These are phyloP conservation scores for Pleurotus eryngii DNA, from an alignment of 768 basidiomycete genomes.

Conservation along the genomic window DNA sequence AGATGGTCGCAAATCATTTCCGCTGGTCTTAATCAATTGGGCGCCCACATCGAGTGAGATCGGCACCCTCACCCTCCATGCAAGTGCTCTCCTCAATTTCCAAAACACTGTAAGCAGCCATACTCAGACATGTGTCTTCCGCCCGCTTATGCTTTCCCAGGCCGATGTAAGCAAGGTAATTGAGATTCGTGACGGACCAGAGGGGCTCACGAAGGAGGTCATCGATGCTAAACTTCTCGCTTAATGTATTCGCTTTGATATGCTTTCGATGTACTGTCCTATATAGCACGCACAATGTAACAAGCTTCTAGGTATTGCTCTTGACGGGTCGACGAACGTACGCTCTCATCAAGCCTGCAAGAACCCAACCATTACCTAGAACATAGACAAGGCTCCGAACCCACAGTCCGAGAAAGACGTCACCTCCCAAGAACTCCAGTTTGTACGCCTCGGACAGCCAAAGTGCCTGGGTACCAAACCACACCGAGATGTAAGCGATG, in stretches of 20 bases:
- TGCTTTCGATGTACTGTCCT: neutral
- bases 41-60: conserved; percentile 75
- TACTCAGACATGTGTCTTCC: neutral
- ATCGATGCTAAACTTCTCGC: conserved; percentile 60
- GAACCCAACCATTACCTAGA: conserved; percentile 74
- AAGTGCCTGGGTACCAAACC: conserved; percentile 77
- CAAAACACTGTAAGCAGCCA: conserved; percentile 60
- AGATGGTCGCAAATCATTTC: conserved; percentile 84
- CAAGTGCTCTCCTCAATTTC: conserved; percentile 77
- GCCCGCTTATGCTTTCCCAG: conserved; percentile 30
- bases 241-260: conserved; percentile 5
- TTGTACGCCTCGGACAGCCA: conserved; percentile 93
- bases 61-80: conserved; percentile 74
- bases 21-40: conserved; percentile 88
- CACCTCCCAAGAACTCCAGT: conserved; percentile 81
- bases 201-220: conserved; percentile 69
- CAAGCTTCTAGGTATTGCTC: neutral
- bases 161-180: conserved; percentile 77
- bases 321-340: conserved; percentile 24
- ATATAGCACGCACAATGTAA: neutral
- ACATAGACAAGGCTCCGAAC: conserved; percentile 71
- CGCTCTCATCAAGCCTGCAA: conserved; percentile 57
- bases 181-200: conserved; percentile 79
- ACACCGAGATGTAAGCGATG: conserved; percentile 45
- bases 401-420: conserved; percentile 80